phyloP scores from a whole-genome alignment of 768 basidiomycete genomes.

The Paxillus rubicundulus region DNA sequence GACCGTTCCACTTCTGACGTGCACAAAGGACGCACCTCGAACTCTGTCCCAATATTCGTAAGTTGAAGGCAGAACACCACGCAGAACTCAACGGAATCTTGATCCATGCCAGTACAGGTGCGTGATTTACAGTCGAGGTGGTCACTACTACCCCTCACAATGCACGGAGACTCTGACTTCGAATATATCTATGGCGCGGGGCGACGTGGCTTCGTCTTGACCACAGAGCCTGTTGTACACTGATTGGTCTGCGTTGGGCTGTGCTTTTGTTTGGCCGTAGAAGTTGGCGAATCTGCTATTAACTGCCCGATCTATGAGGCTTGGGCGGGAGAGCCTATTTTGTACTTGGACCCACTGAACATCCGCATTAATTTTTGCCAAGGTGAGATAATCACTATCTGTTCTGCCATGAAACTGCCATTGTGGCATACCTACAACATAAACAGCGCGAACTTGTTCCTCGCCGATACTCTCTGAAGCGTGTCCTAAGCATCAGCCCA shows the following conservation, averaged over 20 bases:
- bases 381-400: background rate
- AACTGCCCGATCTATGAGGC: constrained; percentile 6
- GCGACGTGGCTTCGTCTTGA: constrained; percentile 18
- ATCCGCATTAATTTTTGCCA: constrained; percentile 43
- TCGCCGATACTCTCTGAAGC: background rate
- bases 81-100: constrained; percentile 1
- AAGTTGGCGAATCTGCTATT: constrained; percentile 28
- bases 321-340: background rate
- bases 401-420: background rate
- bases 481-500: background rate
- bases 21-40: constrained; percentile 6
- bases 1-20: background rate
- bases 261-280: constrained; percentile 36
- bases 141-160: background rate
- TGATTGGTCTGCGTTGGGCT: constrained; percentile 29
- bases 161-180: constrained; percentile 4
- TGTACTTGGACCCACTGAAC: constrained; percentile 33
- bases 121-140: constrained; percentile 3
- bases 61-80: background rate
- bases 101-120: constrained; percentile 15
- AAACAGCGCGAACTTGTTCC: background rate
- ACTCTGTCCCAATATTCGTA: background rate
- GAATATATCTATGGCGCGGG: constrained; percentile 14
- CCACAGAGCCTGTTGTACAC: constrained; percentile 10
- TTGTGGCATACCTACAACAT: background rate